Percentiles rank a stretch among this genome's conserved stretches.
Conservation (phyloP, 345 rosid genomes). For the Rhodamnia rubescens region DNA sequence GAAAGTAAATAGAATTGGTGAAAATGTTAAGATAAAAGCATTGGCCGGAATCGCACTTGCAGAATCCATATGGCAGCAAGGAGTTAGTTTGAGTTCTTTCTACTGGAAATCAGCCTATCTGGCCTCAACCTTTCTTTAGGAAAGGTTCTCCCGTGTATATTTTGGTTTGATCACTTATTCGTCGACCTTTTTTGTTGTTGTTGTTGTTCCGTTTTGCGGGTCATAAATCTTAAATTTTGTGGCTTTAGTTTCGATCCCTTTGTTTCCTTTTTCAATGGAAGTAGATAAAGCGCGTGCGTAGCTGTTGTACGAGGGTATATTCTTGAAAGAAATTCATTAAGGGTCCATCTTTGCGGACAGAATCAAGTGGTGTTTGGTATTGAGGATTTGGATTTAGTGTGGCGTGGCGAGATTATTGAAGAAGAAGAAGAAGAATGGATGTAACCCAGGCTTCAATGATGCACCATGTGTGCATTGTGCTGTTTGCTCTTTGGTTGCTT, state of each 20-base stretch:
- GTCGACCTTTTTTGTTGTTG: background rate
- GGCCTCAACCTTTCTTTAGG: background rate
- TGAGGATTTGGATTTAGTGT: background rate
- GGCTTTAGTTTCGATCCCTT: background rate
- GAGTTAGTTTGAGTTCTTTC: background rate
- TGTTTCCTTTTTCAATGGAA: background rate
- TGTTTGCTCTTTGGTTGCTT: slow-evolving; percentile 57
- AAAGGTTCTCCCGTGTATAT: background rate
- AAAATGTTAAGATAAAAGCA: background rate
- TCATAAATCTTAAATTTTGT: background rate
- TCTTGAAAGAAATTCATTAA: background rate
- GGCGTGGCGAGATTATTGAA: background rate
- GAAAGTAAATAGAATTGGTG: background rate
- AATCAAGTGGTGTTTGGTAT: background rate
- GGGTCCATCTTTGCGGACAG: background rate
- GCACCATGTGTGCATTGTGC: slow-evolving; percentile 69
- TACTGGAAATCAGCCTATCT: background rate
- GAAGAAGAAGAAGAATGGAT: slow-evolving; percentile 11
- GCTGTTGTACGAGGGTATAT: background rate
- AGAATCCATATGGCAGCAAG: background rate
- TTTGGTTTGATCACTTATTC: background rate
- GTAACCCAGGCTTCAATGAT: slow-evolving; percentile 47
- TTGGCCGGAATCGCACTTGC: background rate
- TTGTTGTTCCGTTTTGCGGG: background rate
- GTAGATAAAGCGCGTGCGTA: background rate